Evolutionary conservation across 1,284 basidiomycete species (phyloP), one percentile per base, ranked within the genome.

Genomic region (Trametes versicolor): DNA sequence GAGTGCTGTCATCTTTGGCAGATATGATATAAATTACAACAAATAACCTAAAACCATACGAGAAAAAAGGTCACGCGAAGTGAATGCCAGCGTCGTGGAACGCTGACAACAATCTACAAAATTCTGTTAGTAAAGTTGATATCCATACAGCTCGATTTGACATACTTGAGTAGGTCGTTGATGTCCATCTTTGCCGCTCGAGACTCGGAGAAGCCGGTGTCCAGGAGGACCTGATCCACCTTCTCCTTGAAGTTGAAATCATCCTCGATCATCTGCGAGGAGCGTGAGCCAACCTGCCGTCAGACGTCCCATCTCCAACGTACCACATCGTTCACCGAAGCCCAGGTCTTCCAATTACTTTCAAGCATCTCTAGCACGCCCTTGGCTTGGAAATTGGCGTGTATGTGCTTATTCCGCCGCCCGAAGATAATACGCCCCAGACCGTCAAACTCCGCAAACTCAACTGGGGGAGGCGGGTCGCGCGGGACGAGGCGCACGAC

Each of bases 361-460:
- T 98, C 97, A 67, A 99, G 79, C 92, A 99, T 94, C 72, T 97
- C 94, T 74, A 94, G 86, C 15, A 99, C 96, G 3, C 97, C 97
- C 75, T 94, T 96, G 4, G 97, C 96, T 81, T 90, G 88, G 76
- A 93, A 99, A 71, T 90, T 94, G 10, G 92, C 96, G 72, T 97
- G 87, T 0, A 96, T 81, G 5, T 89, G 96, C 82, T 99, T 99
- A 79, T 99, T 99, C 72, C 92, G 84, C 56, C 98, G 82, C 47
- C 89, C 90, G 74, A 99, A 99, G 52, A 98, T 81, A 70, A 99
- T 96, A 47, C 94, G 85, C 56, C 91, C 95, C 67, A 99, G 81
- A 1, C 98, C 98, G 75, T 99, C 98, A 75, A 98, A 99, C 80
- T 99, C 97, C 73, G 98, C 97, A 72, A 99, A 99, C 72, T 91